phyloP scores from a whole-genome alignment of 176 grass and related monocot genomes.

The Stipa capillata region DNA sequence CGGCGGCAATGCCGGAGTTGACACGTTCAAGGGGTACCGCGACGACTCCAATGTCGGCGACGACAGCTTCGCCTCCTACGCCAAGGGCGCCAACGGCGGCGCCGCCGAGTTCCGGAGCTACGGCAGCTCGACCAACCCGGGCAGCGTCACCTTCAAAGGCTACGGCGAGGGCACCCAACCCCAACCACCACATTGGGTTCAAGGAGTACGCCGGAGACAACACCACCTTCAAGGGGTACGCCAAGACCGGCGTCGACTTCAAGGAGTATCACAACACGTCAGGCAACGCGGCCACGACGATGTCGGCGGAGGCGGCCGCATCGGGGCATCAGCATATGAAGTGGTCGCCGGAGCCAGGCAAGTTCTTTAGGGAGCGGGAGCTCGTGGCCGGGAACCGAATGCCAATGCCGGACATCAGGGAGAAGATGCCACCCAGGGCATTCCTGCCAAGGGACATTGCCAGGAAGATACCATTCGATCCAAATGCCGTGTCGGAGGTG shows the following conservation, averaged over 20 bases:
- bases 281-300: neutral
- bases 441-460: conserved; percentile 58
- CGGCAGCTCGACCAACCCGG: conserved; percentile 44
- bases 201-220: conserved; percentile 46
- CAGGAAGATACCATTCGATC: conserved; percentile 44
- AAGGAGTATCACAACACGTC: conserved; percentile 60
- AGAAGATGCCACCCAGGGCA: conserved; percentile 58
- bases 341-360: conserved; percentile 71
- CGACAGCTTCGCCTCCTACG: conserved; percentile 66
- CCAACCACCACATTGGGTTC: conserved; percentile 66
- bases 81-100: conserved; percentile 61
- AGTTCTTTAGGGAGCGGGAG: conserved; percentile 70
- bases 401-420: conserved; percentile 76
- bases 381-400: conserved; percentile 46
- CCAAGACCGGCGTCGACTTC: conserved; percentile 50
- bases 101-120: conserved; percentile 59
- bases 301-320: neutral
- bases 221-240: conserved; percentile 53
- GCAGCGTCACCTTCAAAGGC: conserved; percentile 46
- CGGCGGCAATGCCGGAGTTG: conserved; percentile 49
- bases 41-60: conserved; percentile 60
- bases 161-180: conserved; percentile 64
- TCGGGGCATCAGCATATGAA: conserved; percentile 21
- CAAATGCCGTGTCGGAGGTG: conserved; percentile 23
- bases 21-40: conserved; percentile 70